Evolutionary conservation across 331 rosid species (phyloP), one percentile per base, ranked within the genome.

Genomic region (Pyrus hybrid): DNA sequence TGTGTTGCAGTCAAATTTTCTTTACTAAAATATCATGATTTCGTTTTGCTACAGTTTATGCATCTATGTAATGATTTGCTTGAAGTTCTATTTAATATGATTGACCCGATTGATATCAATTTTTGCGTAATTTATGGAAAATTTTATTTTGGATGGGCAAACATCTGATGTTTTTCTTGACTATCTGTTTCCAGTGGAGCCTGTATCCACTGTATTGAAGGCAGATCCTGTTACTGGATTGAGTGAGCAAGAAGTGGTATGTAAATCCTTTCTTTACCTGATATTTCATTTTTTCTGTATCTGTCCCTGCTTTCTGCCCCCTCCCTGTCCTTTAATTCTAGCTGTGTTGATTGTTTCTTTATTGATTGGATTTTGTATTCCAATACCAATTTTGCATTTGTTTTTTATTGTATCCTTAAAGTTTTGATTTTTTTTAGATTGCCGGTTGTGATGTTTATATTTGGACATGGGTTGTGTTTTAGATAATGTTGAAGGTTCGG

Each of bases 161-260:
- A 17, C 17, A 9, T 20, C 18, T n/a, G 11, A 43, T 76, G 30
- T 5, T 51, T 65, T 78, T n/a, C 84, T 84, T 74, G 81, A 82
- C 80, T 5, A 11, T 77, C 62, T 72, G 26, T 60, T 76, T 74
- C 68, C 74, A 85, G 91, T 71, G 71, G 83, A 80, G 66, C 80
- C 84, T n/a, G 37, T 76, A 57, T 65, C 81, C 64, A 56, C 79
- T 26, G 83, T 77, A 70, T 51, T 70, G 75, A 78, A 77, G 14
- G 26, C 83, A 43, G 80, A 71, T 32, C 61, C 75, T 33, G 76
- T 29, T 77, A 60, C 80, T 45, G 82, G 30, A 63, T 61, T 74
- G 82, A 80, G 70, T 18, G 76, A 79, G 70, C 79, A 70, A 74
- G 73, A 85, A 26, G 77, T 20, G 86, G 94, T 87, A 84, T 45